phyloP scores from a whole-genome alignment of 352 stramenopile species.

The Globisporangium iwayamae region DNA sequence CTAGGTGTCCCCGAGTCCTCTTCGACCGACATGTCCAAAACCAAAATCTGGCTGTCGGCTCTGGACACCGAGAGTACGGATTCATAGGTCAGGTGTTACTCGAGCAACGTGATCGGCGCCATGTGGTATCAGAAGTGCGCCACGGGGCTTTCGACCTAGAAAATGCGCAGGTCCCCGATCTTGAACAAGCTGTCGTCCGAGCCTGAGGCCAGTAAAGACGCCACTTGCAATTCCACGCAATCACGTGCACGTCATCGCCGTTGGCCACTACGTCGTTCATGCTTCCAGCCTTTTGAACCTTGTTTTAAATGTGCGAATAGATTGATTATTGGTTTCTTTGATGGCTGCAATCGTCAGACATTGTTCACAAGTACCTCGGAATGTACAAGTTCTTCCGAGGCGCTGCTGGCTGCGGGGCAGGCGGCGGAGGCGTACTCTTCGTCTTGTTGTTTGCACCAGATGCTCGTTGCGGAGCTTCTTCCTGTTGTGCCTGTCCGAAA shows the following conservation, averaged over 20 bases:
- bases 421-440: background rate
- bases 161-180: slow-evolving; percentile 96
- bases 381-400: slow-evolving; percentile 14
- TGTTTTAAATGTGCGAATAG: no score
- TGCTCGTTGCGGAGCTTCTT: background rate
- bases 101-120: slow-evolving; percentile 96
- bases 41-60: slow-evolving; percentile 96
- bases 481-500: background rate
- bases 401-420: background rate
- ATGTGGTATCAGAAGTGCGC: slow-evolving; percentile 95
- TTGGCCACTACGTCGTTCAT: slow-evolving; percentile 94
- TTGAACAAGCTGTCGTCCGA: slow-evolving; percentile 97
- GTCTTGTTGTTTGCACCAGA: background rate
- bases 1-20: slow-evolving; percentile 86
- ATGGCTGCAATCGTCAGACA: background rate
- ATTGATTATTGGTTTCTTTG: background rate
- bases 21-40: slow-evolving; percentile 99
- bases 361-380: slow-evolving; percentile 18
- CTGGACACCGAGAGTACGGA: slow-evolving; percentile 93
- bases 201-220: slow-evolving; percentile 96
- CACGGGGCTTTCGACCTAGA: slow-evolving; percentile 88
- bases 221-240: slow-evolving; percentile 98
- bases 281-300: slow-evolving; percentile 58
- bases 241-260: slow-evolving; percentile 98
- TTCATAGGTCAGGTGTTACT: slow-evolving; percentile 99